phyloP scores from a whole-genome alignment of 176 grass and related monocot species.

The Rhynchospora pubera region DNA sequence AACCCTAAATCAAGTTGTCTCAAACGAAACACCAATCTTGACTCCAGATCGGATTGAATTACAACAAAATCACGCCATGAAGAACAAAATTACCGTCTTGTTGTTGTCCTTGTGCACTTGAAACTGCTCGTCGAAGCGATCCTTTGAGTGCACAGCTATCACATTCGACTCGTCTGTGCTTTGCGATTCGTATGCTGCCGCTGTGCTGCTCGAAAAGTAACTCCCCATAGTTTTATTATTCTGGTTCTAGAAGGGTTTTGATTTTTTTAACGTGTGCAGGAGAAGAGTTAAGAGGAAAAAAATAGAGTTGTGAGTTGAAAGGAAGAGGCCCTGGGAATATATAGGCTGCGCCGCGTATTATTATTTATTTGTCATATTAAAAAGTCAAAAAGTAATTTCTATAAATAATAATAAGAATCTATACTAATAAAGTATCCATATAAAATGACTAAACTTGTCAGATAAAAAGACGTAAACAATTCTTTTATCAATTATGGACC shows the following conservation, averaged over 20 bases:
- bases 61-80: background rate
- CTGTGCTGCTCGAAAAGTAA: conserved; percentile 11
- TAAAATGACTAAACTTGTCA: too few relatives aligned
- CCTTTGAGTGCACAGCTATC: conserved; percentile 57
- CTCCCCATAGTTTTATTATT: conserved; percentile 32
- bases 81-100: conserved; percentile 46
- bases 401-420: too few relatives aligned
- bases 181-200: background rate
- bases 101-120: conserved; percentile 28
- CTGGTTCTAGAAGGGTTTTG: background rate
- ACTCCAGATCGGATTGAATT: background rate
- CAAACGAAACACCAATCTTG: background rate
- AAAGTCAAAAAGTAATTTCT: too few relatives aligned
- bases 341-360: too few relatives aligned
- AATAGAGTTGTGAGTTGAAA: too few relatives aligned
- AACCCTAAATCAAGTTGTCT: conserved; percentile 5
- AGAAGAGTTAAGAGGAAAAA: too few relatives aligned
- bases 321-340: too few relatives aligned
- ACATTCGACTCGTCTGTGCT: conserved; percentile 40
- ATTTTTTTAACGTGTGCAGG: too few relatives aligned
- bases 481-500: too few relatives aligned
- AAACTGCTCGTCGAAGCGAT: conserved; percentile 46
- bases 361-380: too few relatives aligned
- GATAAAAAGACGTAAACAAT: too few relatives aligned
- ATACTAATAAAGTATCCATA: too few relatives aligned